Conservation (phyloP, 2,329 filamentous ascomycete species). For the Gaeumannomyces sp. region DNA sequence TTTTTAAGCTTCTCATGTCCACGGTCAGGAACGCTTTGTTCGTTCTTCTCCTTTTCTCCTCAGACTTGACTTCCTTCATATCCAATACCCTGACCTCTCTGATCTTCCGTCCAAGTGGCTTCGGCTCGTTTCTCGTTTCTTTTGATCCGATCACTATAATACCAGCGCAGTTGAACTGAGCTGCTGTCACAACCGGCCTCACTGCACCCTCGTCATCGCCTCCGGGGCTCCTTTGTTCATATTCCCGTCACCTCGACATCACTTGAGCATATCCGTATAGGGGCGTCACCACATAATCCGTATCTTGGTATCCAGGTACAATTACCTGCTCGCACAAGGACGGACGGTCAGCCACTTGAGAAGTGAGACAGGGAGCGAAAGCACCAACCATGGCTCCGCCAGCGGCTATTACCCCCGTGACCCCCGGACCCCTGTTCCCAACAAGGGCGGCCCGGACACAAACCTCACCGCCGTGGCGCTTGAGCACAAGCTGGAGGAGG, state of each 20-base stretch:
- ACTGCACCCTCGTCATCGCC: neutral
- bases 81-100: neutral
- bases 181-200: neutral
- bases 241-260: neutral
- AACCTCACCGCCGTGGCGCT: constrained; percentile 48
- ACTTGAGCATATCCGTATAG: too few species aligned
- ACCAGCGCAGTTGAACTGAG: neutral
- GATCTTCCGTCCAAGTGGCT: neutral
- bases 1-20: constrained; percentile 9
- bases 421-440: constrained; percentile 28
- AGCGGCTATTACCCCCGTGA: constrained; percentile 14
- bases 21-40: constrained; percentile 1
- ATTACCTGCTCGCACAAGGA: neutral
- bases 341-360: neutral
- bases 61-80: neutral
- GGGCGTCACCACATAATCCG: neutral
- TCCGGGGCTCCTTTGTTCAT: neutral
- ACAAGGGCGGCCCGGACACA: constrained; percentile 36
- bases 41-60: constrained; percentile 1
- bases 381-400: constrained; percentile 22
- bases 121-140: neutral
- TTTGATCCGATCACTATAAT: neutral
- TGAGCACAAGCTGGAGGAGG: constrained; percentile 39
- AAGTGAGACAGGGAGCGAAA: neutral
- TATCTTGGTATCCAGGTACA: neutral